A percentile compares a stretch with the other conserved stretches of the same genome.
phyloP scores from a whole-genome alignment of 257 asterid genomes.

The Scutellaria galericulata region DNA sequence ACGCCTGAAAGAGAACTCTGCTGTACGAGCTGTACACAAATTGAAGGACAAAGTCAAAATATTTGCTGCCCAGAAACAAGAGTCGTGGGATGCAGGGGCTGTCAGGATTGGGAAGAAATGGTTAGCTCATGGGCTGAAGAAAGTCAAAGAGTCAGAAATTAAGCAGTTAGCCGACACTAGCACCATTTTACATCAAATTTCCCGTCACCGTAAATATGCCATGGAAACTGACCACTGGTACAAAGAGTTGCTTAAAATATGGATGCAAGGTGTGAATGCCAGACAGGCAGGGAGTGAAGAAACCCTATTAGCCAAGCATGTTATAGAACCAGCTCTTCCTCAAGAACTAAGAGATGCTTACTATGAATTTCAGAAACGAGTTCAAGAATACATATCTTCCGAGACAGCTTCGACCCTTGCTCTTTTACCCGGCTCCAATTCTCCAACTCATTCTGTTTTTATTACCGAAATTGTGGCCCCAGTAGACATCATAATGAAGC shows the following conservation, averaged over 20 bases:
- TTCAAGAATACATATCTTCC: conserved; percentile 62
- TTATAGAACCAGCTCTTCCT: conserved; percentile 85
- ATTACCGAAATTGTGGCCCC: conserved; percentile 70
- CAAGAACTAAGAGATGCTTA: conserved; percentile 70
- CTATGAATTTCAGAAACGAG: conserved; percentile 69
- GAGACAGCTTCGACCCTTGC: conserved; percentile 81
- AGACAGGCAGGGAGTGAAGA: conserved; percentile 54
- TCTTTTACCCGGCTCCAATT: conserved; percentile 53
- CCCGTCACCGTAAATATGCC: conserved; percentile 74
- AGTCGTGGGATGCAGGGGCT: conserved; percentile 77
- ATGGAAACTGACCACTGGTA: conserved; percentile 97
- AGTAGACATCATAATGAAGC: conserved; percentile 53
- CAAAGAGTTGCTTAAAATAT: conserved; percentile 69
- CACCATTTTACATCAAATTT: conserved; percentile 64
- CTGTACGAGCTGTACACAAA: conserved; percentile 81
- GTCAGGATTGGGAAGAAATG: conserved; percentile 83
- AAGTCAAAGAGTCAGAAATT: conserved; percentile 93
- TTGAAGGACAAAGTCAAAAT: conserved; percentile 74
- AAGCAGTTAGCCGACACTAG: conserved; percentile 60
- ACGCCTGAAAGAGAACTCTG: conserved; percentile 61
- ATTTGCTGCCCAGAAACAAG: conserved; percentile 76
- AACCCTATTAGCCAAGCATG: conserved; percentile 54
- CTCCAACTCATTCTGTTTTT: conserved; percentile 38
- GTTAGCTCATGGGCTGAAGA: conserved; percentile 87
- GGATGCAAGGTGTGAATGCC: conserved; percentile 71